A percentile compares a stretch with the other conserved stretches of the same genome.
Evolutionary conservation across 2,329 filamentous ascomycete species (phyloP).

Genomic region (Alternaria triticimaculans): DNA sequence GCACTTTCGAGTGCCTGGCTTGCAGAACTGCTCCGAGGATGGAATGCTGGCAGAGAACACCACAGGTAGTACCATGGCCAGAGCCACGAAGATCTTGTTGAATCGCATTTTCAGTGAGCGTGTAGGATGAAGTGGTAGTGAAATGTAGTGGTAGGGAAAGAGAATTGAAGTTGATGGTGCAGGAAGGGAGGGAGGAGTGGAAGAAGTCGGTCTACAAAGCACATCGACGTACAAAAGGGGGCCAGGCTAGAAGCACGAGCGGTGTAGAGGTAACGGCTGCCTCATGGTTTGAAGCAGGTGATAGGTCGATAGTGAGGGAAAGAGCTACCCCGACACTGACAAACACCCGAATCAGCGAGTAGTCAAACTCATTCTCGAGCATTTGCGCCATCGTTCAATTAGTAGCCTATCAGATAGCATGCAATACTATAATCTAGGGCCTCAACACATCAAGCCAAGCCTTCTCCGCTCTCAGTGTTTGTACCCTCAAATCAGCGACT

Average conservation of each 20-base stretch:
- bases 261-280: background rate
- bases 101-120: conserved; percentile 12
- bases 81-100: background rate
- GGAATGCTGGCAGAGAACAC: conserved; percentile 1
- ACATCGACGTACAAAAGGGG: background rate
- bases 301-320: background rate
- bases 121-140: background rate
- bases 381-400: background rate
- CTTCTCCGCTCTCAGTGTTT: background rate
- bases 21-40: background rate
- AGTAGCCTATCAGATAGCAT: background rate
- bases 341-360: background rate
- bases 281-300: background rate
- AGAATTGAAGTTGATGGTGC: background rate
- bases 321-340: background rate
- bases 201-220: background rate
- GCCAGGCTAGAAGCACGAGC: background rate
- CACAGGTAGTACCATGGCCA: background rate
- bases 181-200: background rate
- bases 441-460: background rate
- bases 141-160: background rate
- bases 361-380: background rate
- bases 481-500: background rate
- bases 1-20: background rate
- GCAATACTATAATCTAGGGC: background rate